Evolutionary conservation across 495 filamentous ascomycete genomes (phyloP).

Genomic region (Aspergillus haitiensis): DNA sequence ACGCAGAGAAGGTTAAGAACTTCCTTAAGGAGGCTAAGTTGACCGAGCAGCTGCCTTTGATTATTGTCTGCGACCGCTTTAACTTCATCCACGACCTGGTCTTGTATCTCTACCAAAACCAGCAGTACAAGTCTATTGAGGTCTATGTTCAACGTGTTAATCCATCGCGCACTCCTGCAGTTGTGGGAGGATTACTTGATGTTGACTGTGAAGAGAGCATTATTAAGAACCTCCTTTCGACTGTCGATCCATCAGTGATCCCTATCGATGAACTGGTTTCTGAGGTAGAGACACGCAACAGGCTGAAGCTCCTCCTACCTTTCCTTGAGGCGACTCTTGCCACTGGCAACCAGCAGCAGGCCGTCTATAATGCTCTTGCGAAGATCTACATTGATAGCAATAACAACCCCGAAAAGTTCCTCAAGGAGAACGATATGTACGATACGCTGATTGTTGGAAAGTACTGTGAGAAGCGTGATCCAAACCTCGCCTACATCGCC

Average conservation of each 20-base stretch:
- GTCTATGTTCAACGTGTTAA: constrained; percentile 99
- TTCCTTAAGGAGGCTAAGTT: constrained; percentile 97
- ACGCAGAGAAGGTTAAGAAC: constrained; percentile 97
- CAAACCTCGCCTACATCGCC: constrained; percentile 92
- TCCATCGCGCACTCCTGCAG: constrained; percentile 86
- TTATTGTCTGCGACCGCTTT: constrained; percentile 98
- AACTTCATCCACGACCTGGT: constrained; percentile 98
- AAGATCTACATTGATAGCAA: constrained; percentile 99
- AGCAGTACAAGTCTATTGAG: constrained; percentile 99
- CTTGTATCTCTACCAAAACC: constrained; percentile 97
- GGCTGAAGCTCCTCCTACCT: constrained; percentile 91
- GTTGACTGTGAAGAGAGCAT: constrained; percentile 96
- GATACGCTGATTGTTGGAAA: constrained; percentile 91
- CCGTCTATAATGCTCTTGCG: constrained; percentile 95
- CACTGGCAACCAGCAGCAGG: constrained; percentile 93
- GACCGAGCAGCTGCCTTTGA: constrained; percentile 89
- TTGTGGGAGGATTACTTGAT: constrained; percentile 93
- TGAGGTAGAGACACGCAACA: constrained; percentile 93
- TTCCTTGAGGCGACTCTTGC: constrained; percentile 94
- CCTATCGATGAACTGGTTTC: constrained; percentile 95
- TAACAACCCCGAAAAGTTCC: constrained; percentile 97
- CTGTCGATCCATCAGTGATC: constrained; percentile 79
- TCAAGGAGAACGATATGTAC: constrained; percentile 97
- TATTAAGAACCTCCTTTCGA: constrained; percentile 89
- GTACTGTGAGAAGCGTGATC: constrained; percentile 98